Evolutionary conservation across 2,329 filamentous ascomycete species (phyloP).

Genomic region (Pyricularia sp.): DNA sequence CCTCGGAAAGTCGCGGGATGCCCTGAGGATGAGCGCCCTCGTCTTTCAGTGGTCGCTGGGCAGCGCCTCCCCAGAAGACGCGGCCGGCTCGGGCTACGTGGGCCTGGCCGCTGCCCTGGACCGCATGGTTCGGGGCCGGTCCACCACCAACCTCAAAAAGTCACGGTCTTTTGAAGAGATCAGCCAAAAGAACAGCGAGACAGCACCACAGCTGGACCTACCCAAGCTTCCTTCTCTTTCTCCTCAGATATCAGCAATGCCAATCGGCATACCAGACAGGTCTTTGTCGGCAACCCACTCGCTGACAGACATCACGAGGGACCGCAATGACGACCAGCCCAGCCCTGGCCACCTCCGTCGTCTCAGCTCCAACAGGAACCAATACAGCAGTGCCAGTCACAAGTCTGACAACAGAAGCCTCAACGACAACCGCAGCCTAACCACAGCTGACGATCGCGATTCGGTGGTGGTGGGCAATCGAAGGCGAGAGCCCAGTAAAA

Average conservation of each 20-base stretch:
- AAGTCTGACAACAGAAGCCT: background rate
- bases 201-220: constrained; percentile 4
- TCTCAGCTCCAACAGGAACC: constrained; percentile 1
- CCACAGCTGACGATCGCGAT: background rate
- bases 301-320: constrained; percentile 2
- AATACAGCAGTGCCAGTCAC: background rate
- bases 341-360: constrained; percentile 7
- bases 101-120: constrained; percentile 53
- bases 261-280: constrained; percentile 8
- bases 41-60: constrained; percentile 55
- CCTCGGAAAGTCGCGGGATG: constrained; percentile 44
- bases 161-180: constrained; percentile 15
- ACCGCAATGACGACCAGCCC: constrained; percentile 6
- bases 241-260: constrained; percentile 9
- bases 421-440: background rate
- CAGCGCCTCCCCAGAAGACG: constrained; percentile 41
- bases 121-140: constrained; percentile 23
- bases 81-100: constrained; percentile 53
- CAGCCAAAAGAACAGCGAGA: background rate
- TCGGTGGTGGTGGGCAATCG: background rate
- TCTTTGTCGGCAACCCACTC: constrained; percentile 5
- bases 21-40: constrained; percentile 48
- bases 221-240: constrained; percentile 8
- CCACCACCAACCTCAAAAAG: constrained; percentile 14
- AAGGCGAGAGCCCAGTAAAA: background rate